phyloP scores from a whole-genome alignment of 257 asterid species.

The Solanum megistacrolobum region DNA sequence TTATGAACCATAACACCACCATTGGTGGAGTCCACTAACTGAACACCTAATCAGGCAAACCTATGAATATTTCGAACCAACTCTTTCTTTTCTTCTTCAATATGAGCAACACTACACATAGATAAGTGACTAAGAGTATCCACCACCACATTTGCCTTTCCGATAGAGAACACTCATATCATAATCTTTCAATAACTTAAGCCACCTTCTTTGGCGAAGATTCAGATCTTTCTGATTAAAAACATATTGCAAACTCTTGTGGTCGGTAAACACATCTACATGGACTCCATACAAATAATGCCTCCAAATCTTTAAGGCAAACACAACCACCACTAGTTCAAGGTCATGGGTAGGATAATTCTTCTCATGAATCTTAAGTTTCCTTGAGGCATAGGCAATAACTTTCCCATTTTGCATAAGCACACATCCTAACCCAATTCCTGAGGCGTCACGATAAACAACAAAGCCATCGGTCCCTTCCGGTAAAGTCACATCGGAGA shows the following conservation, averaged over 20 bases:
- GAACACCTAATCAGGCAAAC: not conserved
- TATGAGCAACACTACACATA: not conserved
- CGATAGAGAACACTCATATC: not conserved
- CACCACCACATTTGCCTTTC: not conserved
- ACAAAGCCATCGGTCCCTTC: not conserved
- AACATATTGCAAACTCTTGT: not conserved
- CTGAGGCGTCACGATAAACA: too few species aligned
- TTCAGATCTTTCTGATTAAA: not conserved
- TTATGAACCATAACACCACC: not conserved
- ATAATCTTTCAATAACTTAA: too few species aligned
- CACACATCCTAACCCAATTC: not conserved
- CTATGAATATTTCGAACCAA: not conserved
- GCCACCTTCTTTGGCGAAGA: not conserved
- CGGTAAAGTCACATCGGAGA: not conserved
- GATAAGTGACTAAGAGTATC: not conserved
- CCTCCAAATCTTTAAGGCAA: too few species aligned
- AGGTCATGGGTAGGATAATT: not conserved
- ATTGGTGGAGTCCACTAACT: too few species aligned
- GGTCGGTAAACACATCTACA: not conserved
- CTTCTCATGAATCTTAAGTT: not conserved
- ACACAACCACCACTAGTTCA: not conserved
- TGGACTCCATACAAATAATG: too few species aligned
- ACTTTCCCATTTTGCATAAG: not conserved
- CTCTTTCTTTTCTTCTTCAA: too few species aligned
- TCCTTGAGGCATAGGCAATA: not conserved